Evolutionary conservation across 73 alveolate genomes (phyloP).

Genomic region (Paramecium tetraurelia): DNA sequence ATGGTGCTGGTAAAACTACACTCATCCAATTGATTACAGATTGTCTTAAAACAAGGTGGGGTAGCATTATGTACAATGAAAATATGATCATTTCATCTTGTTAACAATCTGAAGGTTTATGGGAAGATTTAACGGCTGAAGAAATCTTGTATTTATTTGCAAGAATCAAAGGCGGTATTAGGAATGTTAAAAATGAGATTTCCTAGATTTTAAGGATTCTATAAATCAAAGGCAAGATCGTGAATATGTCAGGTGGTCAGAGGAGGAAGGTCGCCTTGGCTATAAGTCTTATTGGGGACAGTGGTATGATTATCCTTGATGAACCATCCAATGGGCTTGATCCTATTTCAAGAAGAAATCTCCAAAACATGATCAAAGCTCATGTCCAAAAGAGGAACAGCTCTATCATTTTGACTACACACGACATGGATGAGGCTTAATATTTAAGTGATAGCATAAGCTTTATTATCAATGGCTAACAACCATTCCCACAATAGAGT

Average conservation of each 20-base stretch:
- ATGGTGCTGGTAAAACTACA: slow-evolving; percentile 48
- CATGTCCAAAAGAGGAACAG: slow-evolving; percentile 39
- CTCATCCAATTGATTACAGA: slow-evolving; percentile 6
- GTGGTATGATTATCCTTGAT: slow-evolving; percentile 73
- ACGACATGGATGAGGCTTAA: slow-evolving; percentile 93
- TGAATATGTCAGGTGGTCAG: slow-evolving; percentile 78
- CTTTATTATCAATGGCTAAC: slow-evolving; percentile 75
- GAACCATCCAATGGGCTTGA: slow-evolving; percentile 86
- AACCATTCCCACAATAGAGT: background rate
- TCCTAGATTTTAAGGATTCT: background rate
- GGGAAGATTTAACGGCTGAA: slow-evolving; percentile 32
- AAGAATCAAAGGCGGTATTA: background rate
- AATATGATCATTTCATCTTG: background rate
- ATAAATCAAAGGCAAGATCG: background rate
- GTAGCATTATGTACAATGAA: background rate
- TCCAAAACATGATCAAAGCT: slow-evolving; percentile 74
- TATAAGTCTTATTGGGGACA: slow-evolving; percentile 74
- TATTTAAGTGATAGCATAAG: slow-evolving; percentile 85
- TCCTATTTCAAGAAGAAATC: slow-evolving; percentile 80
- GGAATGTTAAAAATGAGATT: background rate
- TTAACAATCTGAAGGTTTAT: background rate
- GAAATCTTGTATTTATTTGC: background rate
- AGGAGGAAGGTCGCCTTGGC: slow-evolving; percentile 80
- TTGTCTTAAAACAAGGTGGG: background rate
- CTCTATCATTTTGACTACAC: slow-evolving; percentile 78